Conservation (phyloP, 495 filamentous ascomycete genomes). For the Aspergillus ostianus region DNA sequence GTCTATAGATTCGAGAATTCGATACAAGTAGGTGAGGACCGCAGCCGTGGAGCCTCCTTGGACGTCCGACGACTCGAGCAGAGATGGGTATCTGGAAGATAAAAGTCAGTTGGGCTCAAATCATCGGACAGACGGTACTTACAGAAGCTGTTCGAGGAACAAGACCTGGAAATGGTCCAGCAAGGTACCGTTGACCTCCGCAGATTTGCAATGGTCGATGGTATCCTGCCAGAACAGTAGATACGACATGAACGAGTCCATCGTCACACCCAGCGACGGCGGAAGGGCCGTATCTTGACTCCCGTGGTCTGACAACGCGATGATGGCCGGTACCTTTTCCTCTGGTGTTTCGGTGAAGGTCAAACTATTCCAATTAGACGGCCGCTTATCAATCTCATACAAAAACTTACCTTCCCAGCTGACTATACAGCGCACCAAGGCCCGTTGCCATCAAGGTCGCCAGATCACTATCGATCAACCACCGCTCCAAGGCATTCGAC, state of each 20-base stretch:
- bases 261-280: conserved; percentile 66
- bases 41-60: conserved; percentile 96
- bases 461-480: conserved; percentile 95
- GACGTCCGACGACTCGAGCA: conserved; percentile 93
- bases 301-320: conserved; percentile 80
- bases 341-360: conserved; percentile 36
- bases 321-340: conserved; percentile 73
- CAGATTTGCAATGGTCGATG: conserved; percentile 87
- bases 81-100: conserved; percentile 75
- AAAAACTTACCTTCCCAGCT: conserved; percentile 69
- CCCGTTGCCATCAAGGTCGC: conserved; percentile 97
- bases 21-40: conserved; percentile 88
- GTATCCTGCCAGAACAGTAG: conserved; percentile 98
- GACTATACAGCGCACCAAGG: conserved; percentile 92
- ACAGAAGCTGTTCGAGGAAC: conserved; percentile 94
- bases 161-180: conserved; percentile 97
- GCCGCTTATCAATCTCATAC: no score
- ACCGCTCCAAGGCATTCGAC: conserved; percentile 79
- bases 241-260: conserved; percentile 93
- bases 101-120: conserved; percentile 4
- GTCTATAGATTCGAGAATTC: conserved; percentile 85
- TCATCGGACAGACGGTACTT: conserved; percentile 25
- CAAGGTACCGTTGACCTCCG: conserved; percentile 86
- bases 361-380: conserved; percentile 24
- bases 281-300: conserved; percentile 37